Base-by-base conservation (phyloP, 805 yeast genomes). In the Ogataea degrootiae region DNA sequence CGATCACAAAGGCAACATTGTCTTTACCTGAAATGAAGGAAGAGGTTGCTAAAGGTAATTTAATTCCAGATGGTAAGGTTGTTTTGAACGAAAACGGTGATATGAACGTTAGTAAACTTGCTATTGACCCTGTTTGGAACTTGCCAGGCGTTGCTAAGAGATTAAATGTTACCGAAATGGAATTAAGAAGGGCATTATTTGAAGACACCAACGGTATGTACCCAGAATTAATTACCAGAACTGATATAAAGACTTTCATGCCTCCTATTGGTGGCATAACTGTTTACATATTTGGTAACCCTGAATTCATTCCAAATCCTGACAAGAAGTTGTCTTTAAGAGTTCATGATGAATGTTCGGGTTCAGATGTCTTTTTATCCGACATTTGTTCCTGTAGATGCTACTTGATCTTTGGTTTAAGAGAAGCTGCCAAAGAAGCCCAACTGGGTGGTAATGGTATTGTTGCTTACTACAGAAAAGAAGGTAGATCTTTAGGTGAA, bases 371-470 rank as follows among this genome's bases (percentile, higher is more conserved):
- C 35, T 82, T 82, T 61, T 80, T 85, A 31, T 75, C 82, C 11
- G 87, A 82, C 58, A 80, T 82, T 39, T 82, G 87, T 62, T 82
- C 87, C 4, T 82, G 87, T 59, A 75, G 87, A 60, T 85, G 87
- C 49, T 82, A 82, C 57, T 68, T 82, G 63, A 73, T 80, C 45
- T 82, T 79, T 63, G 87, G 87, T 51, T 76, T 82, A 42, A 75
- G 78, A 45, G 87, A 82, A 62, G 85, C 85, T 37, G 85, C 79
- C 37, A 81, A 78, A 57, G 81, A 82, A 62, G 87, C 87, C 3
- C 87, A 82, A 66, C 65, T 70, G 37, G 86, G 86, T 31, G 87
- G 87, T 45, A 69, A 73, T 44, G 87, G 87, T 44, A 73, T 77
- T 38, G 84, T 82, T 50, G 73, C 82, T 39, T 82, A 82, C 60